Evolutionary conservation across 108 stramenopile genomes (phyloP).

Genomic region (Fistulifera pelliculosa): DNA sequence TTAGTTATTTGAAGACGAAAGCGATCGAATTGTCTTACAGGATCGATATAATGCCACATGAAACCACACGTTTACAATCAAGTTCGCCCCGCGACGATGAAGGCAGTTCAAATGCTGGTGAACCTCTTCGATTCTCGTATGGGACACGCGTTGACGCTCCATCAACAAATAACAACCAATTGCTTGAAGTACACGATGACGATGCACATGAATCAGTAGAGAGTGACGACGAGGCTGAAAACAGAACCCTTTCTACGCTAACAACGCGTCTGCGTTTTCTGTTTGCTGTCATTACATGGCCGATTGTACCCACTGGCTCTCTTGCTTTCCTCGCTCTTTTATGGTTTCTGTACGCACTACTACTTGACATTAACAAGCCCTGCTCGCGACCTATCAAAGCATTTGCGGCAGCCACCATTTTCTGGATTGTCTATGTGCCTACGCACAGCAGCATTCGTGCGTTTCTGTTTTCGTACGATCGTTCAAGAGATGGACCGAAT

Average conservation of each 20-base stretch:
- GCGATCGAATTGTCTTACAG: too few relatives aligned
- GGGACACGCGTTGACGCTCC: too few relatives aligned
- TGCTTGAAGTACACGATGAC: neutral
- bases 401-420: slow-evolving; percentile 34
- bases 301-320: slow-evolving; percentile 46
- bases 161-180: too few relatives aligned
- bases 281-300: slow-evolving; percentile 46
- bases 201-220: slow-evolving; percentile 2
- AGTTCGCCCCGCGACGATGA: too few relatives aligned
- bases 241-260: slow-evolving; percentile 19
- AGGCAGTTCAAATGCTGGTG: too few relatives aligned
- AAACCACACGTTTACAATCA: too few relatives aligned
- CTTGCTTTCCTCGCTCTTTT: slow-evolving; percentile 32
- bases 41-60: too few relatives aligned
- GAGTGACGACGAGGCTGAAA: slow-evolving; percentile 1
- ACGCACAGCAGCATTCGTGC: slow-evolving; percentile 38
- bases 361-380: slow-evolving; percentile 25
- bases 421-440: slow-evolving; percentile 39
- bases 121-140: too few relatives aligned
- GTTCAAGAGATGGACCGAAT: slow-evolving; percentile 48
- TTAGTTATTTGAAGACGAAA: too few relatives aligned
- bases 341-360: slow-evolving; percentile 41
- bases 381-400: slow-evolving; percentile 47
- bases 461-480: slow-evolving; percentile 34
- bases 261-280: slow-evolving; percentile 45